A percentile compares a stretch with the other conserved stretches of the same genome.
Evolutionary conservation across 139 green algal species (phyloP).

Genomic region (Chlamydomonas incerta): DNA sequence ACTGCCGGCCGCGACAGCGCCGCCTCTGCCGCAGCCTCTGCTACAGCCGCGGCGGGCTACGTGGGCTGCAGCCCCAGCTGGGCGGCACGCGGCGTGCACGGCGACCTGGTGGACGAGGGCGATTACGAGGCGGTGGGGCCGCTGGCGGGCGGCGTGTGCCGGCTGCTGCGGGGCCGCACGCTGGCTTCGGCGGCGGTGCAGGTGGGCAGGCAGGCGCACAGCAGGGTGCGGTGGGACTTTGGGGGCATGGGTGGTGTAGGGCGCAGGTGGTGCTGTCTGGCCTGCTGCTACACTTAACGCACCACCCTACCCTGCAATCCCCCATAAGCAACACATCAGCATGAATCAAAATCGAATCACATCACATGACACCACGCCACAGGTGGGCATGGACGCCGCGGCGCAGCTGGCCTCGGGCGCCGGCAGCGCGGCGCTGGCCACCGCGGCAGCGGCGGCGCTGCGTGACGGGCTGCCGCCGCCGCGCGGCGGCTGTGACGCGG

Average conservation of each 20-base stretch:
- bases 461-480: neutral
- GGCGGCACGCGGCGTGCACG: neutral
- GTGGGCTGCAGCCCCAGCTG: neutral
- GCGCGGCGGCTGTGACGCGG: neutral
- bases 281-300: too few relatives aligned
- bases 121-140: neutral
- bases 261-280: too few relatives aligned
- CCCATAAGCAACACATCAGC: too few relatives aligned
- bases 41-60: too few relatives aligned
- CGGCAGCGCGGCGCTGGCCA: neutral
- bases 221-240: too few relatives aligned
- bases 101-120: neutral
- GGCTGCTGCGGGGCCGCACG: neutral
- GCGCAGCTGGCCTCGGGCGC: neutral
- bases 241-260: too few relatives aligned
- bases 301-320: too few relatives aligned
- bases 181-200: conserved; percentile 15
- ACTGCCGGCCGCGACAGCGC: too few relatives aligned
- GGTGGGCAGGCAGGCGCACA: neutral
- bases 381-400: conserved; percentile 7
- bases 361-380: too few relatives aligned
- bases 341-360: too few relatives aligned
- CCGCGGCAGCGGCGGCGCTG: neutral
- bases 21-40: too few relatives aligned
- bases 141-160: neutral